phyloP scores from a whole-genome alignment of 306 rosid species.

The Fragaria nilgerrensis region DNA sequence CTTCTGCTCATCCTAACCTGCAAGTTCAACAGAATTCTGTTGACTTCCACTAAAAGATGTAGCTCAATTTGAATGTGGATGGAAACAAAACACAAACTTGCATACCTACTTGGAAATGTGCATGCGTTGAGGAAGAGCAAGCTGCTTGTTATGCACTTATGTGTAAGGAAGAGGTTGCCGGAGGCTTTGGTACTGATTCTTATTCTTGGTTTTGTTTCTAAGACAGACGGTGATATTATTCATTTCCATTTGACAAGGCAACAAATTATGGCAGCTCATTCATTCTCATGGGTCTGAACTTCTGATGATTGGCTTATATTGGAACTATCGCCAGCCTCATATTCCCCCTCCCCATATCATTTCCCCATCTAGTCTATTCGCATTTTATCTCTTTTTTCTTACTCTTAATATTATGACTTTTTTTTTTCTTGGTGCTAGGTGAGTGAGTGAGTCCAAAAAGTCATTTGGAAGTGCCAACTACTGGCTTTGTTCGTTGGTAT shows the following conservation, averaged over 20 bases:
- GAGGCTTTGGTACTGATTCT: background rate
- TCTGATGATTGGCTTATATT: slow-evolving; percentile 44
- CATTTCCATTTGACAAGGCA: background rate
- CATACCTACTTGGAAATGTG: background rate
- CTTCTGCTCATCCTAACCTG: slow-evolving; percentile 57
- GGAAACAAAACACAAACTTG: background rate
- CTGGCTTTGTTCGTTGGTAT: background rate
- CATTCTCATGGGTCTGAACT: slow-evolving; percentile 16
- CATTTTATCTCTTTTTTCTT: background rate
- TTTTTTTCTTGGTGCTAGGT: background rate
- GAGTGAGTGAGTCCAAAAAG: background rate
- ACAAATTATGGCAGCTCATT: slow-evolving; percentile 9
- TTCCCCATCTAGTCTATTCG: background rate
- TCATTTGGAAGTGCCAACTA: background rate
- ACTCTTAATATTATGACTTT: background rate
- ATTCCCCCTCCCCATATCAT: background rate
- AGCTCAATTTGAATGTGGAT: background rate
- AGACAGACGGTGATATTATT: background rate
- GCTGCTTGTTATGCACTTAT: background rate
- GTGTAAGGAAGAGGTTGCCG: background rate
- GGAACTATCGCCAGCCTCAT: slow-evolving; percentile 46
- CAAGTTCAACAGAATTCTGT: background rate
- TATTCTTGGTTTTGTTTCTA: slow-evolving; percentile 5
- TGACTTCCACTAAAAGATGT: background rate
- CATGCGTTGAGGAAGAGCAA: background rate